Percentiles rank a stretch among this genome's conserved stretches.
Evolutionary conservation across 1,139 yeast genomes (phyloP).

Genomic region (Hansenula anomala): DNA sequence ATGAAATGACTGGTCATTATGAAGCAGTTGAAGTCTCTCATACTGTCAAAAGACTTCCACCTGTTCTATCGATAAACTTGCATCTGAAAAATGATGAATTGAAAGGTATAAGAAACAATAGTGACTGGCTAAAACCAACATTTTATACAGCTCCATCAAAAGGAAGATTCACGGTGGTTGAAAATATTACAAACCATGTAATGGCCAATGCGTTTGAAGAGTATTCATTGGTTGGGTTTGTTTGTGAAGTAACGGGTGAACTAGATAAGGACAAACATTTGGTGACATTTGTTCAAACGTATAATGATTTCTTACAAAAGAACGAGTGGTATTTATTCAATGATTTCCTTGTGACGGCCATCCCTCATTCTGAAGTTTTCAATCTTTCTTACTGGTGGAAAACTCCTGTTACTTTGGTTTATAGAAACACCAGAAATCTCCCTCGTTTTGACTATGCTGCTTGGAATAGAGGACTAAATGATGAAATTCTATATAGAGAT

Average conservation of each 20-base stretch:
- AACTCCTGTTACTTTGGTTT: constrained; percentile 69
- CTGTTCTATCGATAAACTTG: constrained; percentile 59
- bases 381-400: constrained; percentile 77
- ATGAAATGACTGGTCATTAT: constrained; percentile 41
- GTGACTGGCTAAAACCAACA: constrained; percentile 58
- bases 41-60: constrained; percentile 53
- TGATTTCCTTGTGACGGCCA: constrained; percentile 82
- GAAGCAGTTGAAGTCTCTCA: constrained; percentile 53
- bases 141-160: constrained; percentile 45
- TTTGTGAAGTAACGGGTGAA: constrained; percentile 61
- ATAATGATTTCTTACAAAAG: constrained; percentile 23
- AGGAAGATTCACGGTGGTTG: constrained; percentile 35
- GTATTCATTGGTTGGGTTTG: constrained; percentile 63
- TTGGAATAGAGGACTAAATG: constrained; percentile 43
- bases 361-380: constrained; percentile 63
- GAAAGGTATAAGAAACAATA: constrained; percentile 34
- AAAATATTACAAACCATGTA: constrained; percentile 29
- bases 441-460: constrained; percentile 32
- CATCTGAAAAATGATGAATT: constrained; percentile 50
- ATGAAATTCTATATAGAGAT: constrained; percentile 66
- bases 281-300: constrained; percentile 54
- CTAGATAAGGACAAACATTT: constrained; percentile 52
- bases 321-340: constrained; percentile 80
- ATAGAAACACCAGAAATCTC: constrained; percentile 39
- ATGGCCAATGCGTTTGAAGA: constrained; percentile 29